These are phyloP conservation scores for Ophiostoma pallidulum DNA, from an alignment of 2,329 filamentous ascomycete species.

Conservation along the genomic window DNA sequence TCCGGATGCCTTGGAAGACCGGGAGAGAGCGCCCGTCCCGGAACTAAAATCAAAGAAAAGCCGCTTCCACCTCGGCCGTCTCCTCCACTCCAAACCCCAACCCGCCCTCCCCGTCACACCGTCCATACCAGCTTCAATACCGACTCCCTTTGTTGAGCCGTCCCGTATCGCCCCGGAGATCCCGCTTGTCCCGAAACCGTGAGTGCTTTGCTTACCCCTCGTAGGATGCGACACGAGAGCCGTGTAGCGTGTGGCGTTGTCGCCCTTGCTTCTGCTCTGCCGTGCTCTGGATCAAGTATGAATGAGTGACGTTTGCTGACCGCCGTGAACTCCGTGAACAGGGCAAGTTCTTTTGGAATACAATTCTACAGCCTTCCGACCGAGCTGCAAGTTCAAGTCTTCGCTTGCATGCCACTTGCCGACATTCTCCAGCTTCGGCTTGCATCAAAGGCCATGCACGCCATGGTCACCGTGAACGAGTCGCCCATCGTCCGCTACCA, in stretches of 20 bases:
- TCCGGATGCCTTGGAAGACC: constrained; percentile 22
- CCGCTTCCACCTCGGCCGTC: constrained; percentile 13
- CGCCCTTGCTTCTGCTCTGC: no score
- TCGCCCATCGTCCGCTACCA: constrained; percentile 52
- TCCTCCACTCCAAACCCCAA: constrained; percentile 15
- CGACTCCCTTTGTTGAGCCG: background rate
- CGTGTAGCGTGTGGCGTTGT: no score
- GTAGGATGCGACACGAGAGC: no score
- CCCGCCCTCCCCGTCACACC: background rate
- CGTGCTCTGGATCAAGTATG: no score
- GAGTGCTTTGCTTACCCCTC: background rate
- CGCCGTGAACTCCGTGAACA: no score
- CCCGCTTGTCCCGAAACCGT: background rate
- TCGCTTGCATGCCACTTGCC: constrained; percentile 49
- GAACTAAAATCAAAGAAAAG: constrained; percentile 34
- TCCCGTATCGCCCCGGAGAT: background rate
- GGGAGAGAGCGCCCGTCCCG: constrained; percentile 17
- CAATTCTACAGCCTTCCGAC: constrained; percentile 50
- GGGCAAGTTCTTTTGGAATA: constrained; percentile 39
- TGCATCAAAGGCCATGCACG: constrained; percentile 50
- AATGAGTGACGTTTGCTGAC: constrained; percentile 6
- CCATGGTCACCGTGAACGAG: constrained; percentile 51
- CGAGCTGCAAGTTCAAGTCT: constrained; percentile 54
- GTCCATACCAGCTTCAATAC: background rate
- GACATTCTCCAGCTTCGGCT: constrained; percentile 51